Evolutionary conservation across 441 rosid species (phyloP).

Genomic region (Omphalea diandra): DNA sequence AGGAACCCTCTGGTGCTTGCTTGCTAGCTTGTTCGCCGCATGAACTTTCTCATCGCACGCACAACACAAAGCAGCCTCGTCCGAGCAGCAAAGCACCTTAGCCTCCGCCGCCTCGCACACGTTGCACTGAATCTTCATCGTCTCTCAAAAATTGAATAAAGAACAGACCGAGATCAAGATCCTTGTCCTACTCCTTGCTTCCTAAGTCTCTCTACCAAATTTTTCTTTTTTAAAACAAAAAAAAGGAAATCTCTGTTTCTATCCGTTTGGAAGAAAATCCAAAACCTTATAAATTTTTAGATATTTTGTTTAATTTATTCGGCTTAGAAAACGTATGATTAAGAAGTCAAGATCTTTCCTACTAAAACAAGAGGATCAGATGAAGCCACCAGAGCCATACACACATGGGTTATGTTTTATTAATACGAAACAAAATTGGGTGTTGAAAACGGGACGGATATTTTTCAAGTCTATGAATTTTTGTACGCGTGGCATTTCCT

Average conservation of each 20-base stretch:
- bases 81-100: slow-evolving; percentile 90
- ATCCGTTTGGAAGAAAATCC: neutral
- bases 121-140: slow-evolving; percentile 96
- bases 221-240: no score
- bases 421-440: neutral
- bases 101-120: slow-evolving; percentile 94
- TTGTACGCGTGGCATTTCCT: slow-evolving; percentile 30
- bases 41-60: slow-evolving; percentile 82
- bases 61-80: slow-evolving; percentile 95
- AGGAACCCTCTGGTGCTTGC: slow-evolving; percentile 91
- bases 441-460: slow-evolving; percentile 17
- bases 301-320: neutral
- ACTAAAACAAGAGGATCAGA: slow-evolving; percentile 21
- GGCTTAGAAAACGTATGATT: neutral
- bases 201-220: neutral
- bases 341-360: neutral
- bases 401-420: neutral
- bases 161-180: neutral
- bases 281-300: neutral
- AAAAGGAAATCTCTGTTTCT: no score
- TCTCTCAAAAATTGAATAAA: neutral
- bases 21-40: slow-evolving; percentile 94
- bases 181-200: neutral
- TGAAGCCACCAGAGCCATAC: slow-evolving; percentile 16
- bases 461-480: slow-evolving; percentile 32